phyloP scores from a whole-genome alignment of 768 basidiomycete species.

The Termitomyces sp. region DNA sequence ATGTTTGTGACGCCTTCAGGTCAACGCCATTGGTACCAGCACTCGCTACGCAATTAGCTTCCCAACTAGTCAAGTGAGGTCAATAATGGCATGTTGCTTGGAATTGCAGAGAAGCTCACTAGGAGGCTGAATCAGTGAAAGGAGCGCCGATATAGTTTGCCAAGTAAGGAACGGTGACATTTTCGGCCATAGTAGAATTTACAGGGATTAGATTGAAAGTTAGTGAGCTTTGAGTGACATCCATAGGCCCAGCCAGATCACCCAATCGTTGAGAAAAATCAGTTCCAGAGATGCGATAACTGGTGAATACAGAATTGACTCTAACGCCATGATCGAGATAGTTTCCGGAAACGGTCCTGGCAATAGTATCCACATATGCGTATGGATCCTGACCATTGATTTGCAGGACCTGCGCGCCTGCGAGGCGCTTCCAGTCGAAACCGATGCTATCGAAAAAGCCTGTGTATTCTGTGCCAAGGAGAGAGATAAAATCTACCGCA shows the following conservation, averaged over 20 bases:
- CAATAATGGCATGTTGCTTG: not conserved
- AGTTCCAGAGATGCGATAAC: conserved; percentile 43
- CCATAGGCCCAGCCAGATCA: conserved; percentile 47
- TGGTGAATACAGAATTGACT: conserved; percentile 57
- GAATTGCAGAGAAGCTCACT: conserved; percentile 30
- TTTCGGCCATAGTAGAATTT: conserved; percentile 42
- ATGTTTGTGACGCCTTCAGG: conserved; percentile 16
- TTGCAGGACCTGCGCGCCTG: conserved; percentile 49
- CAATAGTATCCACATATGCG: conserved; percentile 51
- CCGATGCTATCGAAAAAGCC: conserved; percentile 38
- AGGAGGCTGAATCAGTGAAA: conserved; percentile 48
- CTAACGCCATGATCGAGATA: conserved; percentile 60
- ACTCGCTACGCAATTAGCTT: conserved; percentile 47
- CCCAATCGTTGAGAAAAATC: conserved; percentile 56
- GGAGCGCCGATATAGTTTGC: conserved; percentile 37
- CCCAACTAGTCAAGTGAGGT: conserved; percentile 8
- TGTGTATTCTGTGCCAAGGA: conserved; percentile 40
- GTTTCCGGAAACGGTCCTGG: conserved; percentile 55
- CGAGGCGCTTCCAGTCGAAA: conserved; percentile 57
- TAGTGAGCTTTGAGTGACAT: conserved; percentile 40
- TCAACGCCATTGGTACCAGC: conserved; percentile 47
- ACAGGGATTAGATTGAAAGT: conserved; percentile 42
- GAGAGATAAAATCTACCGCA: conserved; percentile 42
- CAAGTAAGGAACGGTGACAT: conserved; percentile 47
- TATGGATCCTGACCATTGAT: conserved; percentile 52